Evolutionary conservation across 139 green algal genomes (phyloP), one percentile per base, ranked within the genome.

Genomic region (Spirogloea muscicola): DNA sequence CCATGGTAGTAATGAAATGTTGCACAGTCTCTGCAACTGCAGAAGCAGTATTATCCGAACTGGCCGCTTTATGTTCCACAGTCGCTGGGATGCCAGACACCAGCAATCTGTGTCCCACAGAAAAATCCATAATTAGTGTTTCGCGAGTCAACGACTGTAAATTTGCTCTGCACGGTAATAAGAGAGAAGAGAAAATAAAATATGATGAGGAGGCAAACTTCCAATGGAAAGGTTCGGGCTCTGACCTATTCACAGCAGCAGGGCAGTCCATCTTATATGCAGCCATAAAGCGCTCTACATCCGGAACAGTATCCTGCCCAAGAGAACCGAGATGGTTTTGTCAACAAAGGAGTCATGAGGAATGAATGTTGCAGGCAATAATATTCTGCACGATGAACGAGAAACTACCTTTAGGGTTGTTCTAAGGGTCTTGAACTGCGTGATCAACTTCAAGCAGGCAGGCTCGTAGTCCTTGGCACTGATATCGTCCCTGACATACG

Each of bases 221-320:
- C n/a, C n/a, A n/a, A n/a, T n/a, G n/a, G n/a, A n/a, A n/a, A n/a
- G n/a, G n/a, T n/a, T n/a, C n/a, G n/a, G n/a, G n/a, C n/a, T n/a
- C n/a, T n/a, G n/a, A n/a, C 2, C 92, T 80, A 1, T 87, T 88
- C 18, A 86, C 72, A 1, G 92, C 92, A 85, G 93, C 89, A 10
- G 92, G 92, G 77, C 92, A 97, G 72, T 97, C 90, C 92, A 97
- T 93, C 82, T 93, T 93, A 85, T 96, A 93, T 10, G 91, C 80
- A 2, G 63, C 44, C 84, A 95, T 93, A 81, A 97, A 97, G 3
- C 76, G 52, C 82, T 95, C 83, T 25, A 97, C 86, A 76, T 94
- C 89, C 7, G 90, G 91, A 25, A 96, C 89, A 10, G 64, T 61
- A 36, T 83, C 43, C 9, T n/a, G n/a, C n/a, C n/a, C n/a, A n/a